Conservation (phyloP, 164 flowering plant genomes). For the Hamamelis virginiana region DNA sequence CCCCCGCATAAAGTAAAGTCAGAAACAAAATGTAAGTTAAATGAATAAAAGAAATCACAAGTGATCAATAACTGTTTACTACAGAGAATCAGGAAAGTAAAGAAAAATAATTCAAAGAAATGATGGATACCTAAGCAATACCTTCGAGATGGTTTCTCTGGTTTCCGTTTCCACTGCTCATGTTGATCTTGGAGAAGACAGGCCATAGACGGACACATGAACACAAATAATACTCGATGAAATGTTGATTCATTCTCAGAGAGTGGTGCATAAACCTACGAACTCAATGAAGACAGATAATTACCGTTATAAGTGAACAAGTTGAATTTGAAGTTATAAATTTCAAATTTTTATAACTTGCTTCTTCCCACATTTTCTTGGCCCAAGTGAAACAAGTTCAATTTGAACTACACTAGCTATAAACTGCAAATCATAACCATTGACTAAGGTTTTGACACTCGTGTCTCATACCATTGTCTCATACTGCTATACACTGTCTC, state of each 20-base stretch:
- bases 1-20: background rate
- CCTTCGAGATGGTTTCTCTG: constrained; percentile 67
- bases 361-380: too few relatives aligned
- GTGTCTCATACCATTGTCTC: too few relatives aligned
- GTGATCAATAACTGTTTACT: background rate
- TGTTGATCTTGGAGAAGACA: constrained; percentile 84
- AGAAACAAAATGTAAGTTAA: background rate
- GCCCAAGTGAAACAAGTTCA: too few relatives aligned
- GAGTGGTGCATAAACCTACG: constrained; percentile 78
- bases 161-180: constrained; percentile 70
- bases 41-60: background rate
- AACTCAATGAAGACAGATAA: constrained; percentile 3
- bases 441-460: background rate
- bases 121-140: constrained; percentile 19
- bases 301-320: background rate
- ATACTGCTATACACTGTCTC: too few relatives aligned
- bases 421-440: background rate
- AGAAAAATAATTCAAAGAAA: background rate
- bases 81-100: background rate
- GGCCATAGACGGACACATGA: constrained; percentile 82
- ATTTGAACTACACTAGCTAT: background rate
- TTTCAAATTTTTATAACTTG: too few relatives aligned
- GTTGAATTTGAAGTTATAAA: background rate
- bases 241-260: constrained; percentile 60
- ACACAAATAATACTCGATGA: constrained; percentile 77